Conservation (phyloP, 352 stramenopile species). For the Pythium aquatile region DNA sequence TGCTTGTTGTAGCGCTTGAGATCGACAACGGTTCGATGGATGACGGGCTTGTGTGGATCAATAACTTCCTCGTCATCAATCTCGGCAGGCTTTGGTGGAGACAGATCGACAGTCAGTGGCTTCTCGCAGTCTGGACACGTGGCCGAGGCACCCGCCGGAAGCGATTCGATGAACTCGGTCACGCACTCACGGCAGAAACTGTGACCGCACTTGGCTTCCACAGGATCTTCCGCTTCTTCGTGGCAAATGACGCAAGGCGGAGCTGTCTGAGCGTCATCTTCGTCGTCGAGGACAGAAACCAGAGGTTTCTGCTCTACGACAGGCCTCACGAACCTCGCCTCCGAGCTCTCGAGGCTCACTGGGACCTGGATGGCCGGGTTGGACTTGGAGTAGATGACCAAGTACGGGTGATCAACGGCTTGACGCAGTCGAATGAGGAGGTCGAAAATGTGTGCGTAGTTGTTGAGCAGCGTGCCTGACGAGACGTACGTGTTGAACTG, state of each 20-base stretch:
- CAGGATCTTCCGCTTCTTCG: slow-evolving; percentile 89
- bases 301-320: slow-evolving; percentile 72
- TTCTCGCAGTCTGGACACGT: slow-evolving; percentile 81
- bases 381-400: slow-evolving; percentile 91
- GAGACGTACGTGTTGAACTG: slow-evolving; percentile 99
- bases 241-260: slow-evolving; percentile 90
- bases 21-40: slow-evolving; percentile 34
- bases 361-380: slow-evolving; percentile 78
- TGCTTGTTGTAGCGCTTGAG: slow-evolving; percentile 69
- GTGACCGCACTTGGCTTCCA: slow-evolving; percentile 89
- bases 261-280: slow-evolving; percentile 8
- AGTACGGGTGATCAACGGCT: slow-evolving; percentile 98
- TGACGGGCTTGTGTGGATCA: slow-evolving; percentile 26
- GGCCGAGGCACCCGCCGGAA: slow-evolving; percentile 52
- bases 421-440: slow-evolving; percentile 97
- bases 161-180: slow-evolving; percentile 76
- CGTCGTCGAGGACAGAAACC: slow-evolving; percentile 28
- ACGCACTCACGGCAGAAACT: slow-evolving; percentile 91
- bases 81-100: slow-evolving; percentile 27
- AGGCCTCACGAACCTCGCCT: slow-evolving; percentile 24
- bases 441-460: slow-evolving; percentile 99
- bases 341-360: slow-evolving; percentile 14
- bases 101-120: slow-evolving; percentile 84
- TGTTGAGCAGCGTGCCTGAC: slow-evolving; percentile 98
- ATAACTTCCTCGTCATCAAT: slow-evolving; percentile 19